These are phyloP conservation scores for Aspergillus brasiliensis DNA, from an alignment of 2,329 filamentous ascomycete genomes.

Conservation along the genomic window DNA sequence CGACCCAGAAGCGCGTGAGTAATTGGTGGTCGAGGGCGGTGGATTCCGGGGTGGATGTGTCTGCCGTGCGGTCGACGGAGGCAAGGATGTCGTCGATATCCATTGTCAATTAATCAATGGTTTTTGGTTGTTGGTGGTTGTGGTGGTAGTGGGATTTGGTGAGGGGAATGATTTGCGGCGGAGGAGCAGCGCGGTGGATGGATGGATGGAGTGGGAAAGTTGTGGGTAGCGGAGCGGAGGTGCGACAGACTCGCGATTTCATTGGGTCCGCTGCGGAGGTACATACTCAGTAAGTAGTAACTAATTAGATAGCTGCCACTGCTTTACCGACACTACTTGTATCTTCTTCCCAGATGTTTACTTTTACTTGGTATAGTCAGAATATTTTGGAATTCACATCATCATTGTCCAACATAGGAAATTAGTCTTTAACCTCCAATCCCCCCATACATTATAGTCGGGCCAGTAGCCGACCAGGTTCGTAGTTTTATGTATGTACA, in stretches of 20 bases:
- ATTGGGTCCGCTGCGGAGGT: background rate
- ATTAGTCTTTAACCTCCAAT: conserved; percentile 28
- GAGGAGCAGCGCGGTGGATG: conserved; percentile 4
- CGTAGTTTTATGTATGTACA: conserved; percentile 35
- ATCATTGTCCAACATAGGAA: conserved; percentile 33
- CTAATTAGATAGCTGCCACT: conserved; percentile 12
- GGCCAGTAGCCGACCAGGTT: conserved; percentile 22
- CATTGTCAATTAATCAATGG: conserved; percentile 41
- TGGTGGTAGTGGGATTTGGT: background rate
- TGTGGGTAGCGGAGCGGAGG: conserved; percentile 22
- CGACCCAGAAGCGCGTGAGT: conserved; percentile 88
- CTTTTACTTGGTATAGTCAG: no score
- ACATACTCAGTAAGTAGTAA: no score
- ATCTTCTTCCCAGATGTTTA: no score
- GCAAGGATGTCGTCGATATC: conserved; percentile 80
- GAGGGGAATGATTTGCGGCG: conserved; percentile 1
- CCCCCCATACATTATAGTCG: conserved; percentile 29
- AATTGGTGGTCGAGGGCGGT: conserved; percentile 72
- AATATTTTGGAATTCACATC: no score
- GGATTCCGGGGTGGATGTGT: conserved; percentile 44
- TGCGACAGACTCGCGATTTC: conserved; percentile 7
- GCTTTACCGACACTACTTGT: no score
- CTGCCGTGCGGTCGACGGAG: conserved; percentile 64
- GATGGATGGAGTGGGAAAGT: conserved; percentile 6
- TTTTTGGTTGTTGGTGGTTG: conserved; percentile 34